Percentiles rank a stretch among this genome's conserved stretches.
Evolutionary conservation across 1,284 basidiomycete species (phyloP).

Genomic region (Rhizoctonia solani): DNA sequence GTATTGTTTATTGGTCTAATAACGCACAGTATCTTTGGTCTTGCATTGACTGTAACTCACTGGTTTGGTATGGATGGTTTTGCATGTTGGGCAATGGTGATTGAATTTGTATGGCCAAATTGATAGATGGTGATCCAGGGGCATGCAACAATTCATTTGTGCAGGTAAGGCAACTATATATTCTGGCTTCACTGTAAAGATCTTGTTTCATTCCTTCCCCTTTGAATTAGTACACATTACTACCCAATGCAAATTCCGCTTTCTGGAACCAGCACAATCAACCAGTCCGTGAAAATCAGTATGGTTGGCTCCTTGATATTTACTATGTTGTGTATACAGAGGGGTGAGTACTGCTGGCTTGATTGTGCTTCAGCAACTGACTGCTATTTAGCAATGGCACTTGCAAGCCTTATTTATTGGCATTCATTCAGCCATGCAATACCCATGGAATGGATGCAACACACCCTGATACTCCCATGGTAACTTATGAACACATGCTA

Average conservation of each 20-base stretch:
- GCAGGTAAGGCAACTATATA: neutral
- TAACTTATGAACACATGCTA: neutral
- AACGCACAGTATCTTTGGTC: neutral
- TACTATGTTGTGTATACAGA: constrained; percentile 16
- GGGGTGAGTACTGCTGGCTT: neutral
- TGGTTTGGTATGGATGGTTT: constrained; percentile 9
- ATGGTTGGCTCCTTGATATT: constrained; percentile 10
- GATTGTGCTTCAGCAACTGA: neutral
- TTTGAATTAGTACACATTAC: neutral
- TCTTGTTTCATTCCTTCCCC: neutral
- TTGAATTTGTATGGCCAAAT: neutral
- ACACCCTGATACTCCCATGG: neutral
- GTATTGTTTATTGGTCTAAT: neutral
- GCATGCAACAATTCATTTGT: constrained; percentile 10
- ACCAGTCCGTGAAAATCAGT: neutral
- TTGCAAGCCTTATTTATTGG: constrained; percentile 2
- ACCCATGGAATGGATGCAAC: constrained; percentile 1
- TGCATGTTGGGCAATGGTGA: neutral
- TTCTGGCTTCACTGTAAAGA: neutral
- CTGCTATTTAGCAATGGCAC: neutral
- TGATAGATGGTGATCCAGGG: neutral
- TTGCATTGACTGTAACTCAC: neutral
- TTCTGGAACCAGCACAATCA: neutral
- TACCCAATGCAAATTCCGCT: neutral
- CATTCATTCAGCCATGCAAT: neutral